Conservation (phyloP, 305 asterid genomes). For the Fraxinus angustifolia region DNA sequence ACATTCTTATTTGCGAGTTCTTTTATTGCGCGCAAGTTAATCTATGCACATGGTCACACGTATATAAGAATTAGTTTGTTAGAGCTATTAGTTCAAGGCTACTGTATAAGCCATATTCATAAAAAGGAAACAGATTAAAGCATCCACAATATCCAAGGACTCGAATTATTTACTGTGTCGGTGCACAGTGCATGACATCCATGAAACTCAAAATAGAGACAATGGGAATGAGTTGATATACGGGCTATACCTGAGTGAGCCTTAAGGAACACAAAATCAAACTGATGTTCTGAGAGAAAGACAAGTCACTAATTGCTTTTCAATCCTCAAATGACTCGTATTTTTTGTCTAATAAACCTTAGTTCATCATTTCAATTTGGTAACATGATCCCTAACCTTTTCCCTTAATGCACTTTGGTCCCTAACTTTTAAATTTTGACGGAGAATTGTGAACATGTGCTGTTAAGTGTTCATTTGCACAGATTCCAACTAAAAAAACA, state of each 20-base stretch:
- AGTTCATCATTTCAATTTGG: too few relatives aligned
- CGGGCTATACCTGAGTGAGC: slow-evolving; percentile 14
- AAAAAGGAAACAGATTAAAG: not conserved
- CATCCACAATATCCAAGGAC: slow-evolving; percentile 16
- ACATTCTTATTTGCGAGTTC: too few relatives aligned
- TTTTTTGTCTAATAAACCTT: too few relatives aligned
- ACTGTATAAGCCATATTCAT: slow-evolving; percentile 4
- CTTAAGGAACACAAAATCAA: slow-evolving; percentile 52
- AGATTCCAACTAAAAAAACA: too few relatives aligned
- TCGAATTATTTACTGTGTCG: slow-evolving; percentile 14
- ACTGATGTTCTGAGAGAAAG: slow-evolving; percentile 32
- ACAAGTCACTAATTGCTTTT: too few relatives aligned
- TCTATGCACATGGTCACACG: not conserved
- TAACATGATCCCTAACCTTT: too few relatives aligned
- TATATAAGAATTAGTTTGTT: slow-evolving; percentile 2
- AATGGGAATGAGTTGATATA: slow-evolving; percentile 25
- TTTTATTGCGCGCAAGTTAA: not conserved
- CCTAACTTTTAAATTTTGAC: too few relatives aligned
- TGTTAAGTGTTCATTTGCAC: too few relatives aligned
- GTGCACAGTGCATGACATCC: not conserved
- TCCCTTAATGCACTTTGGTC: too few relatives aligned
- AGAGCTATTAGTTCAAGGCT: not conserved
- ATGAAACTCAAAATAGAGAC: not conserved
- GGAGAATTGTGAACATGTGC: too few relatives aligned
- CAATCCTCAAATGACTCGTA: too few relatives aligned